These are phyloP conservation scores for Peniophora sp. DNA, from an alignment of 1,284 basidiomycete genomes.

Conservation along the genomic window DNA sequence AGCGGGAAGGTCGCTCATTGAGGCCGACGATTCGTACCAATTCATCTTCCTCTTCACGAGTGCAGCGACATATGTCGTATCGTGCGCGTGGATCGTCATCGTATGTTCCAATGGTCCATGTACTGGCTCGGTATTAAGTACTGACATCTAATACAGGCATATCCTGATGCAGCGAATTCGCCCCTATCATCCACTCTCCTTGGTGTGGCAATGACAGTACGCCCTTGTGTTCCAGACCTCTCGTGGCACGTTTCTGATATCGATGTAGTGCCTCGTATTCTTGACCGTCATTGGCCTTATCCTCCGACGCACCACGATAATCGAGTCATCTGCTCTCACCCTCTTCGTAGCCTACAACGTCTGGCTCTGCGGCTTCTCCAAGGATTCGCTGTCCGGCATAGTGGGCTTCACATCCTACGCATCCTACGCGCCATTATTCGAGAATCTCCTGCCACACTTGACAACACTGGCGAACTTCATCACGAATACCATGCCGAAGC, in stretches of 20 bases:
- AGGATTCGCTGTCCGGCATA: conserved; percentile 66
- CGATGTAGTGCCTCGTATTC: conserved; percentile 47
- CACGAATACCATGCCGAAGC: conserved; percentile 76
- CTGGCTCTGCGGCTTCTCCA: conserved; percentile 75
- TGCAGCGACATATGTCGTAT: conserved; percentile 67
- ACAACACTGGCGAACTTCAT: conserved; percentile 73
- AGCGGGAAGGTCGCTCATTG: conserved; percentile 61
- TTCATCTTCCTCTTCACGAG: conserved; percentile 67
- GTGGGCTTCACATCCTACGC: conserved; percentile 32
- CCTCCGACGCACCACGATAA: conserved; percentile 83
- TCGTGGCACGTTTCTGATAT: too few relatives aligned
- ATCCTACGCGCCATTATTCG: conserved; percentile 48
- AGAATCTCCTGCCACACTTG: conserved; percentile 73
- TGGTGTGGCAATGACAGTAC: conserved; percentile 64
- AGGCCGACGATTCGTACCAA: conserved; percentile 63
- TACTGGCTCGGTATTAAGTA: conserved; percentile 11
- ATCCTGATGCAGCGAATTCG: conserved; percentile 71
- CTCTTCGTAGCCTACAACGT: conserved; percentile 83
- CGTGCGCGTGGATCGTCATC: conserved; percentile 74
- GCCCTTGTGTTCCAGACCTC: too few relatives aligned
- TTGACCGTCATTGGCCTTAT: conserved; percentile 87
- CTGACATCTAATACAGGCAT: conserved; percentile 40
- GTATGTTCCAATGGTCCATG: conserved; percentile 36
- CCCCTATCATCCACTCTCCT: conserved; percentile 80
- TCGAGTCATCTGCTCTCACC: conserved; percentile 84